Evolutionary conservation across 2,329 filamentous ascomycete genomes (phyloP), one percentile per base, ranked within the genome.

Genomic region (Clarireedia hainanense): DNA sequence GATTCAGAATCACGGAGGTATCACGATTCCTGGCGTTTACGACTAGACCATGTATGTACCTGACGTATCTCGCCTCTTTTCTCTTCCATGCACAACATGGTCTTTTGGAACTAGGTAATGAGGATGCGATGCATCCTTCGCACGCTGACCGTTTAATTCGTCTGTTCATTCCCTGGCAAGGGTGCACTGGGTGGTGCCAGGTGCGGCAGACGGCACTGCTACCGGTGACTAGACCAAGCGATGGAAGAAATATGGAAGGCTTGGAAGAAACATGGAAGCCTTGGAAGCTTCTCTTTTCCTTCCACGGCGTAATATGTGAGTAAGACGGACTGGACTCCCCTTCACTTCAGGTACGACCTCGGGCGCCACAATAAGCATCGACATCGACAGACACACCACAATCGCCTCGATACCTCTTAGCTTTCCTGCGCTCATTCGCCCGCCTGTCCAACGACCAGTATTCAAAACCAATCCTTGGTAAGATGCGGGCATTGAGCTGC

Each of bases 211-310:
- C 30, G 30, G 30, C 12, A 34, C 4, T 17, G 40, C n/a, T 17
- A 45, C 42, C 42, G 10, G 42, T 15, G 30, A 24, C 52, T 55
- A 14, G 50, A 55, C 46, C 56, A 58, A 60, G 58, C 58, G 57
- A 58, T 57, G 48, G 58, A 60, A 60, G 47, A 45, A 58, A 47
- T 27, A 46, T 56, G 17, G 58, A 60, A 58, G 49, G 20, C 46
- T 45, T 27, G 46, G 43, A 36, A 43, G 39, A 39, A 58, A 47
- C 23, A 46, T 56, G 17, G 58, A 60, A 58, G 49, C 15, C 46
- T 45, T 27, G 46, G 43, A 36, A 43, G 39, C 49, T 52, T 43
- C 37, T 10, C 24, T 37, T 34, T 34, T 5, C 30, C 30, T 34
- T 34, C 30, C 30, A 34, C 30, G 12, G 30, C 30, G 30, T 34